These are phyloP conservation scores for Poa annua DNA, from an alignment of 176 grass and related monocot genomes.

Conservation along the genomic window DNA sequence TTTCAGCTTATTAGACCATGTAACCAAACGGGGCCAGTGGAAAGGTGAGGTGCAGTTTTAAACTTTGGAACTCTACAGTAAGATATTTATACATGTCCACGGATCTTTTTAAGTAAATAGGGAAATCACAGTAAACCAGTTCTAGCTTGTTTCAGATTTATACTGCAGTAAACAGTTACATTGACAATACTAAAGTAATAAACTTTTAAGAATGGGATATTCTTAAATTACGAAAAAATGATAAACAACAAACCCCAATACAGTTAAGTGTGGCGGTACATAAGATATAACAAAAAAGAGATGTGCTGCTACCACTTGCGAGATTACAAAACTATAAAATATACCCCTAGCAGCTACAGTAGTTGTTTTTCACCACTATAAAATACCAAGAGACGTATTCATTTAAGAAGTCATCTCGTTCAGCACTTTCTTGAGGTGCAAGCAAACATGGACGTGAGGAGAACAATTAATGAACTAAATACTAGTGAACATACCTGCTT, in stretches of 20 bases:
- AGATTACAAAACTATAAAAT: neutral
- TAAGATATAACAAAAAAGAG: neutral
- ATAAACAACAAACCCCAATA: neutral
- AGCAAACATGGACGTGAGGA: constrained; percentile 11
- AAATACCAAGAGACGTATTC: neutral
- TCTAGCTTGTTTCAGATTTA: neutral
- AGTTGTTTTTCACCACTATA: constrained; percentile 2
- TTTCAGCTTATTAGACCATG: neutral
- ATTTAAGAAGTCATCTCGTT: constrained; percentile 27
- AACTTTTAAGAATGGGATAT: constrained; percentile 4
- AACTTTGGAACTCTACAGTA: neutral
- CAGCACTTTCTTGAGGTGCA: constrained; percentile 1
- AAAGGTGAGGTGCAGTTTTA: neutral
- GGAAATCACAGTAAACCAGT: neutral
- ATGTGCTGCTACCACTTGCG: neutral
- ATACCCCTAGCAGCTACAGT: neutral
- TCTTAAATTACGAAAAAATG: neutral
- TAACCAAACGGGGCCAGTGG: neutral
- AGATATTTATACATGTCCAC: neutral
- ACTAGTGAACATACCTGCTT: constrained; percentile 43
- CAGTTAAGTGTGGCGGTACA: neutral
- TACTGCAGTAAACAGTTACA: neutral
- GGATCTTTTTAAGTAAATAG: constrained; percentile 1
- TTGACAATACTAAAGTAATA: neutral
- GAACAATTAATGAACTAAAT: constrained; percentile 20